Evolutionary conservation across 805 yeast species (phyloP), one percentile per base, ranked within the genome.

Genomic region (Starmera pachycereana): DNA sequence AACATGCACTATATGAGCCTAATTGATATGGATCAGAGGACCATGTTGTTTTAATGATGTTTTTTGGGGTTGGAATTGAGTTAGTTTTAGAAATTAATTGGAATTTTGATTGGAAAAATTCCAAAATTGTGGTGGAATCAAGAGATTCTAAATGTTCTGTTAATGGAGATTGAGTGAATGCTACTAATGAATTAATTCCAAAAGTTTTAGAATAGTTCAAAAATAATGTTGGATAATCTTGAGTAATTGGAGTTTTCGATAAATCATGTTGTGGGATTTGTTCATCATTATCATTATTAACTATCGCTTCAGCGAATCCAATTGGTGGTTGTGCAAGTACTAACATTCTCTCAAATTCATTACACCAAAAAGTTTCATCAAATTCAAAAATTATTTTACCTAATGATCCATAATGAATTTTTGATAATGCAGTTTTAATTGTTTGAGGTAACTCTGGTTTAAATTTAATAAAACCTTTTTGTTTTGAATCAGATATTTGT

Each of bases 1-100:
- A 57, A 40, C 85, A 72, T 0, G 89, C 88, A 10, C 85, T 71
- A 58, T 86, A 90, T 1, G 96, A 78, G 3, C 97, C 97, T 40
- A 83, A 62, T 3, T 85, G 70, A 52, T 69, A 85, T 1, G 87
- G 86, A 49, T 89, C 94, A 2, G 57, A 54, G 1, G 94, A 81
- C 97, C 97, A 90, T 25, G 76, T 63, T 0, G 90, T 73, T 2
- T 71, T 69, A 0, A 78, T 59, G 0, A 66, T 55, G 38, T 68
- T 69, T 4, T 40, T 54, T 36, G 69, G 76, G 2, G 43, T 40
- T 6, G 73, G 72, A 0, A 42, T 59, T 41, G 2, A 62, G 49
- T 50, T 48, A 45, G 27, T 42, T 30, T 12, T 40, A 32, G 51
- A 42, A 12, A 44, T 40, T 40, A 30, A 44, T 36, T 30, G 42